These are phyloP conservation scores for Diplodia sapinea DNA, from an alignment of 2,329 filamentous ascomycete genomes.

Conservation along the genomic window DNA sequence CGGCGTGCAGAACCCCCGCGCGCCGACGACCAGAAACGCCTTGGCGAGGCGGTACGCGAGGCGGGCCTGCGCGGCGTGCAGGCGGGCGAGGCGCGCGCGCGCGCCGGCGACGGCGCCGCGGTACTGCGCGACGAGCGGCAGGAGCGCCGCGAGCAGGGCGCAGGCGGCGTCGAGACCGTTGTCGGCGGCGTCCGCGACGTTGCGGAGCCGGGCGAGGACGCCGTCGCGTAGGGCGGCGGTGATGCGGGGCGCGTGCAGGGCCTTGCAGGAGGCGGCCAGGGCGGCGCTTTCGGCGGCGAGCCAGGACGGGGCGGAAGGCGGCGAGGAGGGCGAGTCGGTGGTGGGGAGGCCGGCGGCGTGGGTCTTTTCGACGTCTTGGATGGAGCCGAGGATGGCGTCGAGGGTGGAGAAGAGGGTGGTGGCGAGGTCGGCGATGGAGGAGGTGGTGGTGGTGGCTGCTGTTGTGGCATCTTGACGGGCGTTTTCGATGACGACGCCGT, in stretches of 20 bases:
- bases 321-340: constrained; percentile 61
- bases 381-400: constrained; percentile 77
- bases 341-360: constrained; percentile 63
- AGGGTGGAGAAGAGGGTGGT: constrained; percentile 67
- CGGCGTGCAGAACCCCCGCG: constrained; percentile 90
- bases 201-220: constrained; percentile 52
- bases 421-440: constrained; percentile 56
- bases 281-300: constrained; percentile 58
- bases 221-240: constrained; percentile 50
- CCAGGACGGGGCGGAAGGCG: constrained; percentile 66
- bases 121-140: constrained; percentile 80
- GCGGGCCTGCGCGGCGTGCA: constrained; percentile 75
- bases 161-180: neutral
- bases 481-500: neutral
- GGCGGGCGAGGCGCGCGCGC: constrained; percentile 62
- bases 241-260: constrained; percentile 66
- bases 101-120: constrained; percentile 64
- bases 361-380: constrained; percentile 72
- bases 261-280: constrained; percentile 55
- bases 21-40: constrained; percentile 77
- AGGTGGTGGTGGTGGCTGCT: too few relatives aligned
- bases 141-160: constrained; percentile 55
- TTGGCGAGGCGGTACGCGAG: constrained; percentile 77
- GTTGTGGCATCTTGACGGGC: neutral
- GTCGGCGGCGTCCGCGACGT: constrained; percentile 37